phyloP scores from a whole-genome alignment of 2,329 filamentous ascomycete species.

The Calonectria fujianensis region DNA sequence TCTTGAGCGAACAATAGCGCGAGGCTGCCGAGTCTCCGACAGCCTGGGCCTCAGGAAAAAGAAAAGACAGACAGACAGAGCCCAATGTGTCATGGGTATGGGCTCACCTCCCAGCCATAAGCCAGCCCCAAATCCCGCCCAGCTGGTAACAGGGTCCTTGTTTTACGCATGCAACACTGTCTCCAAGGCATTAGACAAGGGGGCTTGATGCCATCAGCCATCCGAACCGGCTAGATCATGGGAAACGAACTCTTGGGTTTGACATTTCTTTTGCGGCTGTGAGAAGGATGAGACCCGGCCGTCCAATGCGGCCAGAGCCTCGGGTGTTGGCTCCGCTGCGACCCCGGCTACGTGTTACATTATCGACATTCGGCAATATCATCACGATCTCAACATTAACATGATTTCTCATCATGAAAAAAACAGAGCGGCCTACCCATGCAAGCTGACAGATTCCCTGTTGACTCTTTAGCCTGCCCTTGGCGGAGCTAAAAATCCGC shows the following conservation, averaged over 20 bases:
- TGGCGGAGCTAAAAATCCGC: constrained; percentile 7
- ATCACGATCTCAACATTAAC: constrained; percentile 4
- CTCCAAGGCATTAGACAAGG: constrained; percentile 16
- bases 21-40: constrained; percentile 26
- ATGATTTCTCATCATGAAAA: constrained; percentile 8
- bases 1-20: constrained; percentile 12
- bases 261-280: constrained; percentile 2
- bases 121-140: constrained; percentile 37
- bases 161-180: constrained; percentile 28
- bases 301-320: not conserved
- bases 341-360: not conserved
- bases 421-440: not conserved
- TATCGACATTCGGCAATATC: not conserved
- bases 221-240: constrained; percentile 6
- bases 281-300: not conserved
- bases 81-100: not conserved
- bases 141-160: constrained; percentile 27
- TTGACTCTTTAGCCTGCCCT: not conserved
- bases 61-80: constrained; percentile 7
- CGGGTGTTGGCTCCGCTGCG: not conserved
- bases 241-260: constrained; percentile 10
- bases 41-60: constrained; percentile 6
- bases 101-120: constrained; percentile 23
- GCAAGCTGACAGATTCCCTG: constrained; percentile 7
- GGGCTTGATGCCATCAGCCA: constrained; percentile 12